phyloP scores from a whole-genome alignment of 495 filamentous ascomycete genomes.

The Xylaria acuta region DNA sequence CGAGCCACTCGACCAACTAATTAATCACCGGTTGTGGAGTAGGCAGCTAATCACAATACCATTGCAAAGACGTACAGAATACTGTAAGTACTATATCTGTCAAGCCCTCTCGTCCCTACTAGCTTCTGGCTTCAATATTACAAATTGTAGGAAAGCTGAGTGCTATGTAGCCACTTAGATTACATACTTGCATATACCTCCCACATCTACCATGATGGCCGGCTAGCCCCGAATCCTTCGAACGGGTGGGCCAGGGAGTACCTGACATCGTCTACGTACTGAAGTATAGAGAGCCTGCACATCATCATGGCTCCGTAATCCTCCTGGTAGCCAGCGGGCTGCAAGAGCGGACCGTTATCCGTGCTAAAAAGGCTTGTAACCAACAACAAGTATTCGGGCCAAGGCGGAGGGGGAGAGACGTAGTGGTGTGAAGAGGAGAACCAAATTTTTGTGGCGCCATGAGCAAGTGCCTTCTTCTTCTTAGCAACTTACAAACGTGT shows the following conservation, averaged over 20 bases:
- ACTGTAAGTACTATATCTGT: not conserved
- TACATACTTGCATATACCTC: not conserved
- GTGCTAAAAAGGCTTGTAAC: conserved; percentile 25
- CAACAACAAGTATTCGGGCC: conserved; percentile 7
- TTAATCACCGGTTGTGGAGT: conserved; percentile 35
- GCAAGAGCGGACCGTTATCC: conserved; percentile 30
- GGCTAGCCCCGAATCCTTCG: conserved; percentile 21
- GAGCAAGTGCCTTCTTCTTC: conserved; percentile 10
- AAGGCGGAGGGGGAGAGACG: conserved; percentile 6
- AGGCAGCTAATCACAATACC: not conserved
- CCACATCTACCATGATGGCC: not conserved
- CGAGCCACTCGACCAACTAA: conserved; percentile 33
- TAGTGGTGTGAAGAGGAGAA: conserved; percentile 17
- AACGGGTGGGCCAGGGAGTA: conserved; percentile 13
- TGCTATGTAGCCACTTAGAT: not conserved
- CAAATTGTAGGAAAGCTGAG: conserved; percentile 20
- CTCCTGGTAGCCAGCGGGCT: conserved; percentile 17
- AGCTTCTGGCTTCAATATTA: conserved; percentile 12
- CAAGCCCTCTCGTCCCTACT: not conserved
- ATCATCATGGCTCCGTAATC: conserved; percentile 28
- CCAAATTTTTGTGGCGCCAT: conserved; percentile 16
- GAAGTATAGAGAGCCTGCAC: conserved; percentile 12
- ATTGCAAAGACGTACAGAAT: conserved; percentile 5
- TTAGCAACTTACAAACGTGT: conserved; percentile 18
- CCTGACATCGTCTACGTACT: not conserved